A percentile compares a stretch with the other conserved stretches of the same genome.
phyloP scores from a whole-genome alignment of 768 basidiomycete genomes.

The Hortiboletus flavorubellus region DNA sequence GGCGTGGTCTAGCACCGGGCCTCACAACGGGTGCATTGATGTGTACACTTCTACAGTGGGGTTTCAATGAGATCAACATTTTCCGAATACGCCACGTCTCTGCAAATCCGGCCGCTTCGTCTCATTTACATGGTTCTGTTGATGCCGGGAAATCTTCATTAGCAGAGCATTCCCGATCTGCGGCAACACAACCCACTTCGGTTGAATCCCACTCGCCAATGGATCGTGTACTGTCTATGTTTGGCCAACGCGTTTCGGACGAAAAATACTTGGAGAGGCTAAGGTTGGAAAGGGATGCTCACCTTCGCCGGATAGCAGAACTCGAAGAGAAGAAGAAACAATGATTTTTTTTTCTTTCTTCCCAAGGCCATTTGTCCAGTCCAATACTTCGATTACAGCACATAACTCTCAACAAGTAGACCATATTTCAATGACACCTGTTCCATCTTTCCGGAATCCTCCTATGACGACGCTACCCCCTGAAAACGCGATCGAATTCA shows the following conservation, averaged over 20 bases:
- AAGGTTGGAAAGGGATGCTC: constrained; percentile 50
- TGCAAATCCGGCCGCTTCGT: constrained; percentile 13
- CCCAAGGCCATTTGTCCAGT: neutral
- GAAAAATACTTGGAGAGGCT: constrained; percentile 67
- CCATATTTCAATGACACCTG: constrained; percentile 67
- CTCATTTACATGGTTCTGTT: neutral
- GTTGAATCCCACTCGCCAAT: constrained; percentile 19
- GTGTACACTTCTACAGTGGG: constrained; percentile 62
- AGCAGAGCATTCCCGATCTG: constrained; percentile 1
- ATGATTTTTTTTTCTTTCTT: neutral
- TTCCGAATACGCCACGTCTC: constrained; percentile 57
- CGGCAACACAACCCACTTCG: constrained; percentile 15
- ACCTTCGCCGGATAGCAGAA: constrained; percentile 55
- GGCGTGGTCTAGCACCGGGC: constrained; percentile 53
- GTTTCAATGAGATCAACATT: constrained; percentile 66
- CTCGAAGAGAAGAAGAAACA: constrained; percentile 41
- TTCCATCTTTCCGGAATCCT: constrained; percentile 55
- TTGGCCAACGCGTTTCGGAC: constrained; percentile 52
- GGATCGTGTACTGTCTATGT: constrained; percentile 36
- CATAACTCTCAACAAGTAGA: constrained; percentile 12
- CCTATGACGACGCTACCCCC: constrained; percentile 54
- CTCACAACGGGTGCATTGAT: constrained; percentile 54
- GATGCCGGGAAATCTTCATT: neutral
- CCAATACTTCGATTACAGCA: neutral
- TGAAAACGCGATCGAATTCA: constrained; percentile 57